Evolutionary conservation across 768 basidiomycete species (phyloP), one percentile per base, ranked within the genome.

Genomic region (Lyophyllum shimeji): DNA sequence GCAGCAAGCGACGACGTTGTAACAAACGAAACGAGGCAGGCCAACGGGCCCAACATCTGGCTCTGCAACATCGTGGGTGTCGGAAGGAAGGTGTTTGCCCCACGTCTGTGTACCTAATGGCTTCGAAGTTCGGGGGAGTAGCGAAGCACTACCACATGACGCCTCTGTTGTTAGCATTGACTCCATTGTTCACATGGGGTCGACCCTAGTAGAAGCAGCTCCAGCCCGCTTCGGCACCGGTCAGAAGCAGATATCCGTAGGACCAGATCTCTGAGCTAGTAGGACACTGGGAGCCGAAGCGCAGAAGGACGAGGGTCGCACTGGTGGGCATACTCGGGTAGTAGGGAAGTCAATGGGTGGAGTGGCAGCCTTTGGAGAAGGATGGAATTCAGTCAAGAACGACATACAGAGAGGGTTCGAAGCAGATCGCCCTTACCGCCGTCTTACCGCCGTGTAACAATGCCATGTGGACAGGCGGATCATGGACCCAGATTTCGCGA

Each of bases 71-170:
- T 50, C 3, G 24, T 6, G 31, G 50, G 39, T 6, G 29, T 4
- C 23, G 11, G 27, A 11, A 13, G 24, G 15, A 42, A 12, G 33
- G n/a, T 11, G 18, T 21, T n/a, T 7, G 33, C 21, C 21, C 2
- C 18, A n/a, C 9, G 37, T 39, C 9, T 29, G 29, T 29, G n/a
- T 8, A n/a, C n/a, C 3, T 20, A 18, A 15, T 27, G 44, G 33
- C 29, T 39, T 46, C 31, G n/a, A n/a, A n/a, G 31, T 37, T 37
- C 25, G 52, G 46, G 34, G 52, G 17, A 17, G 23, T 7, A 11
- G 37, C 20, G 13, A 25, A 39, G 7, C 4, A 37, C 37, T 29
- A 21, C 24, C 50, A 59, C 54, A 52, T 58, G 56, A 39, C 50
- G 42, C 11, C 12, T 31, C 31, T 47, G 43, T 23, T 12, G 21